These are phyloP conservation scores for Aphanocladium album DNA, from an alignment of 2,329 filamentous ascomycete genomes.

Conservation along the genomic window DNA sequence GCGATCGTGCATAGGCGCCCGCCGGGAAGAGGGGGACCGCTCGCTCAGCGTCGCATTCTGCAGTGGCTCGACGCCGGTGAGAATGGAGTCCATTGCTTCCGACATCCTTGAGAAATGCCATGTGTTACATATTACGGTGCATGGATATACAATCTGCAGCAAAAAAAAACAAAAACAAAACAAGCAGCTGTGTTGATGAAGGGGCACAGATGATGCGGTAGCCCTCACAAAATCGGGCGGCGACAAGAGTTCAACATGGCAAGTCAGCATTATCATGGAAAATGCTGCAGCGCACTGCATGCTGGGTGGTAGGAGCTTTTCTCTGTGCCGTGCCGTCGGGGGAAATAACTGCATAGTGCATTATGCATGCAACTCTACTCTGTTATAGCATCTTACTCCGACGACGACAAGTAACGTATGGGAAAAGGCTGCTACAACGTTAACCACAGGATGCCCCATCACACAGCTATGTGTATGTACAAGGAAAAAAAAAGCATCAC, in stretches of 20 bases:
- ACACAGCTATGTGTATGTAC: neutral
- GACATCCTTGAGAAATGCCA: neutral
- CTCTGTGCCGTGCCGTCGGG: neutral
- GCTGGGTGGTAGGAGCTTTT: neutral
- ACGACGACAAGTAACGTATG: neutral
- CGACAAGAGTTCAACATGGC: no score
- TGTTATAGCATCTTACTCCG: neutral
- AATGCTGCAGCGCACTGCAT: neutral
- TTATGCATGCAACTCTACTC: neutral
- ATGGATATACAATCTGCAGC: no score
- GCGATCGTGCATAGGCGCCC: neutral
- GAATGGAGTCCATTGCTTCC: neutral
- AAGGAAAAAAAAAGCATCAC: neutral
- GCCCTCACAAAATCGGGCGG: neutral
- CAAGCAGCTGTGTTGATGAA: no score
- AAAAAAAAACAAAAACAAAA: no score
- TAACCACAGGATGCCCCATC: neutral
- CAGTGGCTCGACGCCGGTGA: neutral
- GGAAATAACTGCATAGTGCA: neutral
- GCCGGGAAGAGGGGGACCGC: neutral
- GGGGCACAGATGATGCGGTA: neutral
- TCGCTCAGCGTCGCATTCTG: neutral
- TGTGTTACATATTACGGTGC: neutral
- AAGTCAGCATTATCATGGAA: neutral
- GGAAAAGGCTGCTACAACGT: neutral